Evolutionary conservation across 495 filamentous ascomycete genomes (phyloP).

Genomic region (Podospora anserina): DNA sequence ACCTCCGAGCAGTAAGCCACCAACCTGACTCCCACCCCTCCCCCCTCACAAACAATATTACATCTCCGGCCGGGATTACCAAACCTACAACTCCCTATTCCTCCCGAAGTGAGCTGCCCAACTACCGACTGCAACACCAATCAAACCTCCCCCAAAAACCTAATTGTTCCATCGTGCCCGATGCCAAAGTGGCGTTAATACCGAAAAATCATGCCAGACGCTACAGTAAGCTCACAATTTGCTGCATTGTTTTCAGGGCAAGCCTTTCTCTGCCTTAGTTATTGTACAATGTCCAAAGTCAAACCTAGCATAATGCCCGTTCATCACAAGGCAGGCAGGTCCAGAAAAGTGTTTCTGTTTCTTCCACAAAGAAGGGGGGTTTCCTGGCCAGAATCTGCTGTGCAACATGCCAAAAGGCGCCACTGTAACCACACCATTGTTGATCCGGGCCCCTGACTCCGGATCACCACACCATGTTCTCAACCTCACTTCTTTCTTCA

Average conservation of each 20-base stretch:
- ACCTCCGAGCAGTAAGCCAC: background rate
- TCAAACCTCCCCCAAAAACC: background rate
- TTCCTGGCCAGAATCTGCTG: no score
- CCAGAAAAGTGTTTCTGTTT: no score
- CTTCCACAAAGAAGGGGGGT: no score
- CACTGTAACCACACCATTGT: background rate
- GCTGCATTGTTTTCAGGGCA: no score
- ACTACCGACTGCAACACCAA: background rate
- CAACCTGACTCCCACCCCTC: background rate
- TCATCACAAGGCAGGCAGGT: no score
- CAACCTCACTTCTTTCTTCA: background rate
- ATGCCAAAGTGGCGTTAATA: background rate
- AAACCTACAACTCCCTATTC: background rate
- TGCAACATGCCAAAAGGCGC: background rate
- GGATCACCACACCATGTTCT: background rate
- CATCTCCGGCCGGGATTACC: background rate
- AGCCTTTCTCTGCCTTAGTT: no score
- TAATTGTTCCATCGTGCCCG: background rate
- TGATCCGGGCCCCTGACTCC: background rate
- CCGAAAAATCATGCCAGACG: background rate
- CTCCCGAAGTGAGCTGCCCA: background rate
- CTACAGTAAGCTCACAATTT: no score
- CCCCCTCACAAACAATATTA: background rate
- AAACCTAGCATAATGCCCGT: no score
- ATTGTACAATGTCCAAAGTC: no score